Conservation (phyloP, 768 basidiomycete genomes). For the Daedaleopsis sinensis region DNA sequence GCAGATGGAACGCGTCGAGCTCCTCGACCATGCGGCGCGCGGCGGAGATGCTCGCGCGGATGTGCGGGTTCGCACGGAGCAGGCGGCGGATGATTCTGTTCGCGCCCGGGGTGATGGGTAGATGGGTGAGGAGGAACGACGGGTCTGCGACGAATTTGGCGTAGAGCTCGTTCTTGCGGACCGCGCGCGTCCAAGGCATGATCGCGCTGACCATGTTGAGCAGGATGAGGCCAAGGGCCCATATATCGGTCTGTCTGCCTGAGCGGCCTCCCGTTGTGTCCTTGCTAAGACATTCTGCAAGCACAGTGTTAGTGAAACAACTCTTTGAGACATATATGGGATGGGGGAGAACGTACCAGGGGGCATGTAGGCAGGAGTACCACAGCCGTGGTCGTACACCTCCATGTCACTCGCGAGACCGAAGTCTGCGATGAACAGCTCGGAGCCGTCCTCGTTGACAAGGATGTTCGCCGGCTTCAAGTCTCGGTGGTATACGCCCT, state of each 20-base stretch:
- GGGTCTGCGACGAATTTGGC: constrained; percentile 71
- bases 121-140: constrained; percentile 76
- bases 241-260: constrained; percentile 84
- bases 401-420: constrained; percentile 37
- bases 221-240: constrained; percentile 94
- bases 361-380: constrained; percentile 33
- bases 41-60: constrained; percentile 37
- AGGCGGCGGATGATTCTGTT: constrained; percentile 29
- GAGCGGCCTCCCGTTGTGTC: constrained; percentile 52
- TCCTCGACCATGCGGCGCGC: constrained; percentile 56
- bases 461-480: constrained; percentile 58
- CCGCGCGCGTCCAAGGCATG: constrained; percentile 93
- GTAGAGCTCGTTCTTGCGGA: constrained; percentile 65
- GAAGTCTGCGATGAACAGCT: constrained; percentile 54
- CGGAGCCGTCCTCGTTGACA: constrained; percentile 39
- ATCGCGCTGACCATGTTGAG: constrained; percentile 91
- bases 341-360: constrained; percentile 28
- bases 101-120: constrained; percentile 32
- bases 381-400: constrained; percentile 24
- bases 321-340: constrained; percentile 26
- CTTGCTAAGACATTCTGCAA: constrained; percentile 80
- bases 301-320: not conserved
- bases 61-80: constrained; percentile 32
- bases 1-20: constrained; percentile 59
- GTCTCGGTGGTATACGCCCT: constrained; percentile 56